Evolutionary conservation across 495 filamentous ascomycete species (phyloP), one percentile per base, ranked within the genome.

Genomic region (Thozetella sp.): DNA sequence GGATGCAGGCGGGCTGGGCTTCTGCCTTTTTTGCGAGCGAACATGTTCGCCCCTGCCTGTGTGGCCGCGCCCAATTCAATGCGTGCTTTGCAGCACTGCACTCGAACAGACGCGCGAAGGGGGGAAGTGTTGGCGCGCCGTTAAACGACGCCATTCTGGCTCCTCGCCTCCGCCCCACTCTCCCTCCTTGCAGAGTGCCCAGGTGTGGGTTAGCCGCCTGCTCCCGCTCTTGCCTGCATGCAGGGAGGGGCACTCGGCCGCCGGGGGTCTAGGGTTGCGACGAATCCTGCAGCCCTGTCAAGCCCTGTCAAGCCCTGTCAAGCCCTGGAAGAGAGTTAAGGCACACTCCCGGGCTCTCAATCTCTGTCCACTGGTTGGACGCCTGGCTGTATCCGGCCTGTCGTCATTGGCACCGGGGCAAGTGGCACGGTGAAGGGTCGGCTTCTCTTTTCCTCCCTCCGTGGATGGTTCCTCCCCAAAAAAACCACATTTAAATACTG

Each of bases 281-380:
- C 27, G 22, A 22, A 43, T 54, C 45, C 53, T 68, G 53, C 61
- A 62, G 63, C 59, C 58, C 61, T 59, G 63, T 56, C 25, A 12
- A 37, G 15, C 34, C 23, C 37, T 48, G 48, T 43, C 63, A 50
- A 62, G 63, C 59, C 58, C 61, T 59, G 63, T 56, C 25, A 12
- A 30, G 19, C 40, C 22, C 37, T 51, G 51, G 6, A 48, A 48
- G 43, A 15, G 11, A 48, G 3, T 40, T 62, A 52, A 70, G 70
- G 70, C 70, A 55, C 59, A 45, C 58, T 56, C 25, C 60, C 61
- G 61, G 70, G 68, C 68, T 67, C 67, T 55, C 60, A 48, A 19
- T 48, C 3, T 10, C 10, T n/a, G n/a, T 13, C 43, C 43, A 37
- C 6, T 6, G 30, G 30, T 37, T 37, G 30, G 30, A 15, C 30